Conservation (phyloP, 768 basidiomycete species). For the Rhizopogon vinicolor region DNA sequence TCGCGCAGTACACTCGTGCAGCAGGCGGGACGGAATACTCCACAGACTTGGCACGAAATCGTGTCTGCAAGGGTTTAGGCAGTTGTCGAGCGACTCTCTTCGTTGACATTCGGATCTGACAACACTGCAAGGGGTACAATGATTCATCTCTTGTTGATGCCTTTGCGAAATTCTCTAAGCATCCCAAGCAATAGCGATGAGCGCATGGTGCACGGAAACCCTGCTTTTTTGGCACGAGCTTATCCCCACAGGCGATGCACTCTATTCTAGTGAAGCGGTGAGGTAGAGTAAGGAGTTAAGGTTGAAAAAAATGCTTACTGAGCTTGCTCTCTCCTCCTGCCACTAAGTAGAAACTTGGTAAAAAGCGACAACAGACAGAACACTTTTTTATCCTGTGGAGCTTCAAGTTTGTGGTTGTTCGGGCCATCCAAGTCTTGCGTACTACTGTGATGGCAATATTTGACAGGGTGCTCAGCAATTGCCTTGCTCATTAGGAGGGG, state of each 20-base stretch:
- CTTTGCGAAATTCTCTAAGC: slow-evolving; percentile 37
- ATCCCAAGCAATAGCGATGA: slow-evolving; percentile 45
- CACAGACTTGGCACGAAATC: slow-evolving; percentile 37
- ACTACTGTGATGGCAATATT: background rate
- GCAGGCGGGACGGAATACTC: slow-evolving; percentile 42
- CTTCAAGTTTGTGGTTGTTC: background rate
- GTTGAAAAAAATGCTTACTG: background rate
- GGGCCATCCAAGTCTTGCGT: background rate
- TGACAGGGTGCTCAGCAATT: background rate
- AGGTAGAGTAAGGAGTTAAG: background rate
- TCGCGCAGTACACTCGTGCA: slow-evolving; percentile 47
- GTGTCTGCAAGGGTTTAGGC: slow-evolving; percentile 16
- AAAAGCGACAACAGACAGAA: background rate
- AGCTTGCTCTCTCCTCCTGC: background rate
- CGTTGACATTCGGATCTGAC: slow-evolving; percentile 32
- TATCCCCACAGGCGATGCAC: slow-evolving; percentile 41
- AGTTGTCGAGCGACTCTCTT: slow-evolving; percentile 28
- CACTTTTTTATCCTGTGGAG: background rate
- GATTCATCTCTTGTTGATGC: slow-evolving; percentile 43
- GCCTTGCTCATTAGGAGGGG: background rate
- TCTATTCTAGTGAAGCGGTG: slow-evolving; percentile 14
- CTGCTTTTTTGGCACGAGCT: slow-evolving; percentile 3
- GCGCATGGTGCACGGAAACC: slow-evolving; percentile 37
- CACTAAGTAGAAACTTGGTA: background rate
- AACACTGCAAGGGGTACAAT: slow-evolving; percentile 49